Evolutionary conservation across 2,329 filamentous ascomycete genomes (phyloP).

Genomic region (Fusarium sororula): DNA sequence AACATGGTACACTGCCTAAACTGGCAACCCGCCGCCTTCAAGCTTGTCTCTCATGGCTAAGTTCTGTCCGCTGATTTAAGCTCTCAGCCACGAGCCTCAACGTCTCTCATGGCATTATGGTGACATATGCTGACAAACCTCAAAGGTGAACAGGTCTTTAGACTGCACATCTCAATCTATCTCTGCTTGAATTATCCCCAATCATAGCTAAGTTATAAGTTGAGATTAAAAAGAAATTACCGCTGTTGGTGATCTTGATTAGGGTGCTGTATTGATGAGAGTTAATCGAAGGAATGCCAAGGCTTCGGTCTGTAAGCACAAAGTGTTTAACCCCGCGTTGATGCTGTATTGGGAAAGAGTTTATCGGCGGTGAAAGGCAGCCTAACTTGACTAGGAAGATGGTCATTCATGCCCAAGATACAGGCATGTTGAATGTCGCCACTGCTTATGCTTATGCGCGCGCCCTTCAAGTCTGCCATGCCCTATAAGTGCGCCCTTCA

Average conservation of each 20-base stretch:
- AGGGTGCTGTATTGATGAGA: no score
- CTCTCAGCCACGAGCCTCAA: no score
- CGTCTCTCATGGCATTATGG: not conserved
- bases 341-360: not conserved
- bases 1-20: not conserved
- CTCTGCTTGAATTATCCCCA: accelerated
- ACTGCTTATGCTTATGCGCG: not conserved
- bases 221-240: accelerated
- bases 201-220: accelerated
- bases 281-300: accelerated
- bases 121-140: not conserved
- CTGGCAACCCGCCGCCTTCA: accelerated
- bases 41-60: not conserved
- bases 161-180: accelerated
- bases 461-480: not conserved
- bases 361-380: not conserved
- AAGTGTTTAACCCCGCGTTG: not conserved
- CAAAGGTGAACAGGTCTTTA: not conserved
- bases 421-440: not conserved
- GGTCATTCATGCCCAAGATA: no score
- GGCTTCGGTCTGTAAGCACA: no score
- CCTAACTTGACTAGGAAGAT: not conserved
- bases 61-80: no score
- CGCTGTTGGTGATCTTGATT: not conserved
- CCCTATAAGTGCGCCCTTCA: not conserved